These are phyloP conservation scores for Zymoseptoria crescenta DNA, from an alignment of 2,329 filamentous ascomycete species.

Conservation along the genomic window DNA sequence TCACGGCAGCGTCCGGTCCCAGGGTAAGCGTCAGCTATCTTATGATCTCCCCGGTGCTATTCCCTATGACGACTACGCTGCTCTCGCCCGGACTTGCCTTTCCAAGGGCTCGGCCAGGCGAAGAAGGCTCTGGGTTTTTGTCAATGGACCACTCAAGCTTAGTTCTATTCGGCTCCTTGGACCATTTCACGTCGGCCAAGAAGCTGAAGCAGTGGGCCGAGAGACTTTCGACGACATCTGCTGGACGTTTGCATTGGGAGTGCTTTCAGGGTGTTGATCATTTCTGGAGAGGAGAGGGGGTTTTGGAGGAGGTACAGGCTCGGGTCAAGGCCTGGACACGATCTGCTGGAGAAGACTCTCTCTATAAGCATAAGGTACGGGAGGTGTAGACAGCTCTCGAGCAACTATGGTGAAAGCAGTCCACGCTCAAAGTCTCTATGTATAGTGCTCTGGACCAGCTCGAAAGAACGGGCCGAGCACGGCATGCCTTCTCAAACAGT, in stretches of 20 bases:
- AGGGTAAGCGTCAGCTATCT: slow-evolving; percentile 32
- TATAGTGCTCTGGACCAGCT: no score
- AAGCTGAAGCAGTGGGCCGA: slow-evolving; percentile 61
- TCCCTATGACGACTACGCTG: slow-evolving; percentile 35
- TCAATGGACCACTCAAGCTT: slow-evolving; percentile 51
- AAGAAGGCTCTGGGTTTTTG: slow-evolving; percentile 39
- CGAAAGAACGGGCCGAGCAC: no score
- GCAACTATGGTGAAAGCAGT: no score
- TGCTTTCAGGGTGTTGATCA: slow-evolving; percentile 46
- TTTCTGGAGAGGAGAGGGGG: slow-evolving; percentile 40
- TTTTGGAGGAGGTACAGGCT: background rate
- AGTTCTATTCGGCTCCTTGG: slow-evolving; percentile 65
- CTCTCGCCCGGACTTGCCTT: slow-evolving; percentile 23
- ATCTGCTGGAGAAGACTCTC: no score
- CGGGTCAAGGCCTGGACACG: background rate
- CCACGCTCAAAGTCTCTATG: no score
- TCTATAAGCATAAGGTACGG: no score
- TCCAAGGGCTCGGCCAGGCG: slow-evolving; percentile 17
- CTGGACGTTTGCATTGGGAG: slow-evolving; percentile 32
- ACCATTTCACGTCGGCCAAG: slow-evolving; percentile 61
- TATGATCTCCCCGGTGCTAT: slow-evolving; percentile 41
- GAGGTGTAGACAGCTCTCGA: no score
- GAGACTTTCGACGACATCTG: slow-evolving; percentile 37
- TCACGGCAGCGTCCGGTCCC: background rate
- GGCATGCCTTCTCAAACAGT: no score